These are phyloP conservation scores for Termitomyces sp. DNA, from an alignment of 768 basidiomycete genomes.

Conservation along the genomic window DNA sequence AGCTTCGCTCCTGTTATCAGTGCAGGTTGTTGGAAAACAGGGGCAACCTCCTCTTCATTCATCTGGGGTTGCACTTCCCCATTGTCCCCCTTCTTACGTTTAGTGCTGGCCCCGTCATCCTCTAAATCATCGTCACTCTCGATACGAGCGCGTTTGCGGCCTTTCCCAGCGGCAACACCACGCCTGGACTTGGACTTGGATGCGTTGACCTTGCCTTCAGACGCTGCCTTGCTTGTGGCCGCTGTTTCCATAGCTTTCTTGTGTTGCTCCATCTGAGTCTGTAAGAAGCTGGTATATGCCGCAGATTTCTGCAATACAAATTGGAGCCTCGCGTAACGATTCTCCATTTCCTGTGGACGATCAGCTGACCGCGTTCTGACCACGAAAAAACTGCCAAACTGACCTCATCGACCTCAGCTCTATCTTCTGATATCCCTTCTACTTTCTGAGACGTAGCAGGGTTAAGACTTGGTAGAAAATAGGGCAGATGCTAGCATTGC, in stretches of 20 bases:
- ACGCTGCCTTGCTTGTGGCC: conserved; percentile 5
- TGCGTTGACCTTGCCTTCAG: conserved; percentile 1
- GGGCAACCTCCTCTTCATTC: conserved; percentile 23
- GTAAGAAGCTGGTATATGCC: conserved; percentile 69
- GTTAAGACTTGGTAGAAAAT: not conserved
- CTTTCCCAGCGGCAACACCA: conserved; percentile 1
- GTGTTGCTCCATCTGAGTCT: conserved; percentile 71
- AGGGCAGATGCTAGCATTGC: not conserved
- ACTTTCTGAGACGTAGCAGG: not conserved
- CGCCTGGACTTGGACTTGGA: conserved; percentile 1
- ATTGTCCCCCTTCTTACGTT: conserved; percentile 20
- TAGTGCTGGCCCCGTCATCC: conserved; percentile 11
- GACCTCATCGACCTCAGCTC: conserved; percentile 12
- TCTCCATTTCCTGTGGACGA: conserved; percentile 41
- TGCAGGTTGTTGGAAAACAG: conserved; percentile 66
- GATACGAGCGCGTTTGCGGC: conserved; percentile 19
- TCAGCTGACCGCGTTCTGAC: not conserved
- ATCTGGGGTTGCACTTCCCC: conserved; percentile 7
- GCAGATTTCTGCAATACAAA: conserved; percentile 74
- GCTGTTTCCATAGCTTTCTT: conserved; percentile 26
- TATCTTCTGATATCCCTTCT: conserved; percentile 4
- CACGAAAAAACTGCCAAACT: not conserved
- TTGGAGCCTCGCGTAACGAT: conserved; percentile 51
- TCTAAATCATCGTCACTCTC: conserved; percentile 14
- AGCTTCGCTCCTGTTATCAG: conserved; percentile 83